Base-by-base conservation (phyloP, 2,329 filamentous ascomycete species). In the Ophiostoma pallidulum region DNA sequence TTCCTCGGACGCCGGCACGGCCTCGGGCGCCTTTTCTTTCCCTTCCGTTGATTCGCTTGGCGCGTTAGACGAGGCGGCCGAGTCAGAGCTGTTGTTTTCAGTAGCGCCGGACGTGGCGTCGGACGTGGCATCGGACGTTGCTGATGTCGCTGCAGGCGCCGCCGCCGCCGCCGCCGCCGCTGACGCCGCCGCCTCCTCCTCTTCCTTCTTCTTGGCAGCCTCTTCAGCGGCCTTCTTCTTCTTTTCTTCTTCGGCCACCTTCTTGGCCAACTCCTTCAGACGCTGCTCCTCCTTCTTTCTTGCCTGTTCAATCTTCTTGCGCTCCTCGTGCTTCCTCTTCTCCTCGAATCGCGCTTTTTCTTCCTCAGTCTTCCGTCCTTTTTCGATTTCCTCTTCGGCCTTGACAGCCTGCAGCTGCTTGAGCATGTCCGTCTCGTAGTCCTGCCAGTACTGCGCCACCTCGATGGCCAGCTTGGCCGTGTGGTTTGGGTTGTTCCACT, bases 401-500 rank as follows among this genome's bases (percentile, higher is more conserved):
- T 50, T 52, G 26, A 45, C 47, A 4, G 45, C 38, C 14, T 42
- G 9, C 12, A 53, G 10, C 9, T 38, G 22, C 12, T 6, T 40
- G 13, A 20, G 24, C 44, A 41, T 48, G 41, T 55, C 44, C 24
- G 44, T 41, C n/a, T 56, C 45, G 18, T 49, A 53, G 22, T 54
- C 49, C 4, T 45, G 20, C 57, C 58, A 62, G 41, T 53, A 62
- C 24, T 51, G 39, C 5, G 45, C 45, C 16, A 50, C 43, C 43
- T 59, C 53, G 3, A 41, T 32, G 10, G 31, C 28, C 33, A 62
- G 50, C 20, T 28, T 28, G 2, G 41, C 37, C 24, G 54, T 50
- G 18, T 50, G 47, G 8, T 55, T 57, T 8, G 53, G 48, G 49
- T 61, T 58, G 53, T 55, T 54, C 59, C 59, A 62, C 48, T 60